Evolutionary conservation across 345 rosid genomes (phyloP).

Genomic region (Hevea brasiliensis): DNA sequence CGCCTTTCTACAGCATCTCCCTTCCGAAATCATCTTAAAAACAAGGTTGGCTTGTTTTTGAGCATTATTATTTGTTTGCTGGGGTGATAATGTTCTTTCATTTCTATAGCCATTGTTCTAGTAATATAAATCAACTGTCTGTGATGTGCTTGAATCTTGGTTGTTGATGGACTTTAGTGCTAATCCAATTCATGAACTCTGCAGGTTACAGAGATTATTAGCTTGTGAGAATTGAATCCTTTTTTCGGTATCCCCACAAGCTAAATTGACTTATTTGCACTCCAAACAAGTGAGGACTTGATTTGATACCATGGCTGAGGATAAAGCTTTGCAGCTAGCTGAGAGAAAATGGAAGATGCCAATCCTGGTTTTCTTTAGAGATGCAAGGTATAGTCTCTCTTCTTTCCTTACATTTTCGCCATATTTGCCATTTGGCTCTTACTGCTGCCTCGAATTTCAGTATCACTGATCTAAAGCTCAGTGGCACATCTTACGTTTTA

Average conservation of each 20-base stretch:
- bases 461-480: too few relatives aligned
- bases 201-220: slow-evolving; percentile 1
- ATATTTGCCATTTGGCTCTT: too few relatives aligned
- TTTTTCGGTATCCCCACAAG: background rate
- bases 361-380: slow-evolving; percentile 62
- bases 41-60: background rate
- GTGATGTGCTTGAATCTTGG: background rate
- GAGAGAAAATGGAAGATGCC: slow-evolving; percentile 48
- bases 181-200: background rate
- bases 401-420: background rate
- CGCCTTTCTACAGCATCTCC: background rate
- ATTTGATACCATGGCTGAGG: slow-evolving; percentile 29
- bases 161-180: background rate
- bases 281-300: background rate
- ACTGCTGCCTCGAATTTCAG: too few relatives aligned
- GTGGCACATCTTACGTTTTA: background rate
- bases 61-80: too few relatives aligned
- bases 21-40: background rate
- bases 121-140: background rate
- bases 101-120: background rate
- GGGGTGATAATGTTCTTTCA: too few relatives aligned
- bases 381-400: slow-evolving; percentile 48
- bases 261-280: background rate
- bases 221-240: background rate
- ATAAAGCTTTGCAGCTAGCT: slow-evolving; percentile 10